Base-by-base conservation (phyloP, 345 rosid species). In the Lagerstroemia speciosa region DNA sequence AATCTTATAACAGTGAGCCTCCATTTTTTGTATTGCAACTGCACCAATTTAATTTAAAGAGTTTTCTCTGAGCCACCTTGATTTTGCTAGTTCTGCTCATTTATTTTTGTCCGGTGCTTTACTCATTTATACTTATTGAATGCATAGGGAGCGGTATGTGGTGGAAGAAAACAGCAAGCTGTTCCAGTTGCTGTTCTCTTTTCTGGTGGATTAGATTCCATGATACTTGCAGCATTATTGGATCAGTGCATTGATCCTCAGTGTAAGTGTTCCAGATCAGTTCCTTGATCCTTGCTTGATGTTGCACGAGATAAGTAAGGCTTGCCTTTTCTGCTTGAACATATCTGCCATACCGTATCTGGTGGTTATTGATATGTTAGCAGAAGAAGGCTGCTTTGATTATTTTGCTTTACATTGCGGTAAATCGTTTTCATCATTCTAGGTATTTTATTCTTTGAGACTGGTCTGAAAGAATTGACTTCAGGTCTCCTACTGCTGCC, bases 171-270 rank as follows among this genome's bases (percentile, higher is more conserved):
- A 70, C 69, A 75, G 67, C 91, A 80, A 68, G 73, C 41, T 70
- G 83, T 69, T 64, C 97, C 97, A 1, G 87, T 89, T 48, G 99
- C 97, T 46, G 87, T 94, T 71, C 89, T 94, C 53, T 91, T 94
- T 78, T 94, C 99, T 63, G 97, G 99, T 55, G 99, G 99, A 71
- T 75, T 91, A 69, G 99, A 94, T 80, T 94, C 97, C 33, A 94
- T 89, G 97, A 89, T 94, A 75, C 86, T 94, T 55, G 93, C 99
- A 45, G 96, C 95, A 40, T 71, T 94, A 31, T 79, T 91, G 78
- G 80, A 94, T 73, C 84, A 91, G 66, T 91, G 88, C 77, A 76
- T 94, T 34, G 89, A 89, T 82, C 82, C 87, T 64, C 77, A 62
- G 58, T 89, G 97, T 91, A 83, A 85, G 78, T 50, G 15, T 78